These are phyloP conservation scores for Psilocybe cyanescens DNA, from an alignment of 768 basidiomycete genomes.

Conservation along the genomic window DNA sequence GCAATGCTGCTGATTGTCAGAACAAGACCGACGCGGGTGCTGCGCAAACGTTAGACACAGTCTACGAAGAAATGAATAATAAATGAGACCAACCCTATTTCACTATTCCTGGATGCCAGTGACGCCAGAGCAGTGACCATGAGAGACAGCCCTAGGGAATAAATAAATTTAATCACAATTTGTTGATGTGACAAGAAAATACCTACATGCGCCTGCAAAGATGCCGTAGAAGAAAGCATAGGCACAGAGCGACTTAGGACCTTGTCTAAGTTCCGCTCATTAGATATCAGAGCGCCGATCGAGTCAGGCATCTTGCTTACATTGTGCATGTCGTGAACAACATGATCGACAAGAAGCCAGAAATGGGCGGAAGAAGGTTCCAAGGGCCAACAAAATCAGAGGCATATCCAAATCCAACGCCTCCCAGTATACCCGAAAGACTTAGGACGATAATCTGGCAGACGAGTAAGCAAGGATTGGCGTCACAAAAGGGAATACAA, in stretches of 20 bases:
- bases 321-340: conserved; percentile 42
- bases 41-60: conserved; percentile 14
- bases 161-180: background rate
- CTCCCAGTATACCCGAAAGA: conserved; percentile 36
- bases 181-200: background rate
- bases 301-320: conserved; percentile 23
- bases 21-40: conserved; percentile 40
- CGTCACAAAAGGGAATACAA: conserved; percentile 6
- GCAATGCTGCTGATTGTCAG: conserved; percentile 37
- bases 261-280: conserved; percentile 28
- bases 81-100: conserved; percentile 15
- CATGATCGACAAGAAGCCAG: conserved; percentile 38
- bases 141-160: conserved; percentile 19
- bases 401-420: conserved; percentile 35
- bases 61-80: background rate
- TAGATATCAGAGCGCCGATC: background rate
- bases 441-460: conserved; percentile 40
- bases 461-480: conserved; percentile 19
- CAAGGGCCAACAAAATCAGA: conserved; percentile 42
- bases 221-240: conserved; percentile 51
- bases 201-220: conserved; percentile 50
- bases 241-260: conserved; percentile 37
- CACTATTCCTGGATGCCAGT: conserved; percentile 21
- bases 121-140: conserved; percentile 22
- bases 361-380: conserved; percentile 38